phyloP scores from a whole-genome alignment of 2,329 filamentous ascomycete genomes.

The Lachnellula subtilissima region DNA sequence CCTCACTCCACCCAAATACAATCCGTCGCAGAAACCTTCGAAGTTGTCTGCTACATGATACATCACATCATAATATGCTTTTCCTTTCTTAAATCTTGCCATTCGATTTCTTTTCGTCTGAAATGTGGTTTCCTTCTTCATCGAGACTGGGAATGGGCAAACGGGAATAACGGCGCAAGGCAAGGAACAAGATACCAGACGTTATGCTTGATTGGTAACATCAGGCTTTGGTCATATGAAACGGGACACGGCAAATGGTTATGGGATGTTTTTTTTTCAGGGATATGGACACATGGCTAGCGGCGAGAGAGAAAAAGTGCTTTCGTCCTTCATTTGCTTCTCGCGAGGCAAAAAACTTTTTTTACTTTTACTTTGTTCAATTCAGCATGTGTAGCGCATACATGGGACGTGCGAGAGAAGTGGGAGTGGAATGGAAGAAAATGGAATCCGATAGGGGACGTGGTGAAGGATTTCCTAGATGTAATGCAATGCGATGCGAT shows the following conservation, averaged over 20 bases:
- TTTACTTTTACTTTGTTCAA: neutral
- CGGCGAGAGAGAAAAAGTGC: neutral
- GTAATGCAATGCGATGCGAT: neutral
- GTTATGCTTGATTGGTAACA: neutral
- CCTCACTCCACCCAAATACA: neutral
- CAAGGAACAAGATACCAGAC: constrained; percentile 1
- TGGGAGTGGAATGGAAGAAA: no score
- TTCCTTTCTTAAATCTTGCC: neutral
- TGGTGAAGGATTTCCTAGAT: neutral
- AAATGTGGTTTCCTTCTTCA: neutral
- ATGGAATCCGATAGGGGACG: neutral
- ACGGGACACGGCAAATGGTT: neutral
- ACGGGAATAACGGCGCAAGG: constrained; percentile 5
- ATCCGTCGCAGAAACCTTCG: neutral
- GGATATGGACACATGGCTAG: neutral
- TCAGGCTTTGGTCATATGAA: neutral
- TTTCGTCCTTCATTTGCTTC: neutral
- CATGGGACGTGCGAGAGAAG: no score
- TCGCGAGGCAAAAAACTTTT: neutral
- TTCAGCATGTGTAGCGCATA: no score
- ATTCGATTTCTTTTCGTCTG: neutral
- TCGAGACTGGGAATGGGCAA: neutral
- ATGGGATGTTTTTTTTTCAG: neutral
- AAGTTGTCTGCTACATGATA: neutral
- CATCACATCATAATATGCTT: neutral